These are phyloP conservation scores for Penicillium fuscoglaucum DNA, from an alignment of 2,329 filamentous ascomycete genomes.

Conservation along the genomic window DNA sequence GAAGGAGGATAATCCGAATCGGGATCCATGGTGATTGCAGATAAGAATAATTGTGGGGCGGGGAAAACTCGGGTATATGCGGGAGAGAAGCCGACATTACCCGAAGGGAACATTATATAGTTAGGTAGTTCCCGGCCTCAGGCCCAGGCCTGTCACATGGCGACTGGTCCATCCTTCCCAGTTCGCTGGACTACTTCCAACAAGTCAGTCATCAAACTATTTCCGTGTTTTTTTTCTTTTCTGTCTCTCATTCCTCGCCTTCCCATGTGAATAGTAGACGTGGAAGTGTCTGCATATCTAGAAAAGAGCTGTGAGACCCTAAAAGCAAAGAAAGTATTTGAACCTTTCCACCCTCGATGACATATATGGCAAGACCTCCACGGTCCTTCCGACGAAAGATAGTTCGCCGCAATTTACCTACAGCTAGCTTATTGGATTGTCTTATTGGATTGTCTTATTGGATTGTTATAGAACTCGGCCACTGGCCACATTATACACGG, in stretches of 20 bases:
- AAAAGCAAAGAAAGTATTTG: neutral
- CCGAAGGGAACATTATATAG: neutral
- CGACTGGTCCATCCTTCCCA: neutral
- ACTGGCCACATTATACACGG: constrained; percentile 8
- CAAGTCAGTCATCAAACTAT: neutral
- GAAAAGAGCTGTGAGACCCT: neutral
- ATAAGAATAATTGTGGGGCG: neutral
- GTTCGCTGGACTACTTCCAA: neutral
- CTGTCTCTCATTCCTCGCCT: neutral
- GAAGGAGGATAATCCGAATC: neutral
- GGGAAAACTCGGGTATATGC: neutral
- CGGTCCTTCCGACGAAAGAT: neutral
- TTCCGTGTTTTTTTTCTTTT: neutral
- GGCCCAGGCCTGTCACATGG: neutral
- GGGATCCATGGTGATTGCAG: neutral
- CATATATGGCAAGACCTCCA: neutral
- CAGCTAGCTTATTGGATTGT: neutral
- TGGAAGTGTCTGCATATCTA: neutral
- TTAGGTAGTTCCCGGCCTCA: neutral
- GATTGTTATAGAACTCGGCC: neutral
- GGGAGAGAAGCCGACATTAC: neutral
- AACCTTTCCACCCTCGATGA: neutral
- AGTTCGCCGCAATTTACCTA: too few relatives aligned
- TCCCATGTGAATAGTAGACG: neutral
- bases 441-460: neutral